Conservation (phyloP, 257 asterid genomes). For the Solanum etuberosum region DNA sequence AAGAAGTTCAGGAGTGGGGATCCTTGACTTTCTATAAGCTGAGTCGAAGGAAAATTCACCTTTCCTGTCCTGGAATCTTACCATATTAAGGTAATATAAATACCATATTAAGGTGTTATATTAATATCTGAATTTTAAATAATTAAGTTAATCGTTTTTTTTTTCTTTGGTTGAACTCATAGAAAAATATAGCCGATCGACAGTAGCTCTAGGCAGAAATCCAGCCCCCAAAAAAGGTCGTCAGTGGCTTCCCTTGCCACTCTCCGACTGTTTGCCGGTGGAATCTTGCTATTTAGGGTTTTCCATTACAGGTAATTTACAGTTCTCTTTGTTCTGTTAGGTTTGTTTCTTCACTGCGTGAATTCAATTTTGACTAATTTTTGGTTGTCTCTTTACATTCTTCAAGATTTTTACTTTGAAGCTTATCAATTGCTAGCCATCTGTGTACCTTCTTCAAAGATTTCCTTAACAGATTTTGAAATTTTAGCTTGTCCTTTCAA, state of each 20-base stretch:
- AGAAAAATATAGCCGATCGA: too few relatives aligned
- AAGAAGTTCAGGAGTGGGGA: background rate
- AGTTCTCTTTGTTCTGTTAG: background rate
- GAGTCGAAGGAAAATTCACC: background rate
- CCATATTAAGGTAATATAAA: too few relatives aligned
- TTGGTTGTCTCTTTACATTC: background rate
- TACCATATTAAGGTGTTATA: too few relatives aligned
- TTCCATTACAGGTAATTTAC: background rate
- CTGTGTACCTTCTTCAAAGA: background rate
- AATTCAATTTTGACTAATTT: background rate
- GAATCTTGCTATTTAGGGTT: background rate
- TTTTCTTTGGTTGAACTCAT: too few relatives aligned
- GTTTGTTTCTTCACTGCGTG: background rate
- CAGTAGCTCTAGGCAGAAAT: too few relatives aligned
- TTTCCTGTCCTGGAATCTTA: background rate
- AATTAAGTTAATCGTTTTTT: too few relatives aligned
- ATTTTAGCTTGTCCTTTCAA: background rate
- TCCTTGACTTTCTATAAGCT: background rate
- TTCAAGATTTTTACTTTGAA: too few relatives aligned
- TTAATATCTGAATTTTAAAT: too few relatives aligned
- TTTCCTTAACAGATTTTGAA: background rate
- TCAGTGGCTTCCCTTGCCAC: background rate
- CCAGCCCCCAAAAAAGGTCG: too few relatives aligned
- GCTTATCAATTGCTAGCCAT: background rate
- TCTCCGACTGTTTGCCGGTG: background rate